These are phyloP conservation scores for Yamadazyma triangularis DNA, from an alignment of 1,139 yeast species.

Conservation along the genomic window DNA sequence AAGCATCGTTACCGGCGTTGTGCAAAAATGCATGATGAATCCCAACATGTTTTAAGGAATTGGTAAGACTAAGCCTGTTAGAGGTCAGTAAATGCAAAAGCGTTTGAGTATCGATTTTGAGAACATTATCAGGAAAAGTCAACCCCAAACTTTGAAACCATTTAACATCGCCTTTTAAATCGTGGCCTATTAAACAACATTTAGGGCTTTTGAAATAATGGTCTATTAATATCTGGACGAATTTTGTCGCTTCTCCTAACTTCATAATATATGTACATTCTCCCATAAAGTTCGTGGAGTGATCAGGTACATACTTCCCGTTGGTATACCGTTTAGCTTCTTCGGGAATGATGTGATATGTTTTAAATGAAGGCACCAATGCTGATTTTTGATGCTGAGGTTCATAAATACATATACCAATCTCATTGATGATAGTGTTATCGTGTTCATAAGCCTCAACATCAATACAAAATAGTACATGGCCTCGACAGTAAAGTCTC, in stretches of 20 bases:
- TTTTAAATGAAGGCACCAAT: slow-evolving; percentile 40
- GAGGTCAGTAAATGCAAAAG: slow-evolving; percentile 25
- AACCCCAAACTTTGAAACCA: slow-evolving; percentile 51
- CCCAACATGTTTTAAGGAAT: slow-evolving; percentile 44
- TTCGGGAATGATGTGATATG: slow-evolving; percentile 52
- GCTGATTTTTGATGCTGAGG: slow-evolving; percentile 43
- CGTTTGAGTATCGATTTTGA: slow-evolving; percentile 48
- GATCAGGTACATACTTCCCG: slow-evolving; percentile 60
- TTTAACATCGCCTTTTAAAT: slow-evolving; percentile 54
- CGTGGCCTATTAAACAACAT: slow-evolving; percentile 62
- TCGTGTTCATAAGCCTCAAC: slow-evolving; percentile 62
- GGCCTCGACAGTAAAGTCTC: slow-evolving; percentile 23
- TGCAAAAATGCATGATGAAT: slow-evolving; percentile 65
- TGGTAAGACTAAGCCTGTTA: slow-evolving; percentile 44
- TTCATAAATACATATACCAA: slow-evolving; percentile 66
- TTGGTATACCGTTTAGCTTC: slow-evolving; percentile 48
- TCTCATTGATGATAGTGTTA: slow-evolving; percentile 50
- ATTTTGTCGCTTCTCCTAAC: slow-evolving; percentile 27
- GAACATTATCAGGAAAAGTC: slow-evolving; percentile 31
- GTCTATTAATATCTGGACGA: slow-evolving; percentile 40
- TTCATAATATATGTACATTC: slow-evolving; percentile 48
- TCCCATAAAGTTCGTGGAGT: slow-evolving; percentile 51
- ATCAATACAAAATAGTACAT: slow-evolving; percentile 52
- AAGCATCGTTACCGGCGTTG: slow-evolving; percentile 84
- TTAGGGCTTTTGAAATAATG: slow-evolving; percentile 27